Evolutionary conservation across 306 rosid species (phyloP).

Genomic region (Alnus glutinosa): DNA sequence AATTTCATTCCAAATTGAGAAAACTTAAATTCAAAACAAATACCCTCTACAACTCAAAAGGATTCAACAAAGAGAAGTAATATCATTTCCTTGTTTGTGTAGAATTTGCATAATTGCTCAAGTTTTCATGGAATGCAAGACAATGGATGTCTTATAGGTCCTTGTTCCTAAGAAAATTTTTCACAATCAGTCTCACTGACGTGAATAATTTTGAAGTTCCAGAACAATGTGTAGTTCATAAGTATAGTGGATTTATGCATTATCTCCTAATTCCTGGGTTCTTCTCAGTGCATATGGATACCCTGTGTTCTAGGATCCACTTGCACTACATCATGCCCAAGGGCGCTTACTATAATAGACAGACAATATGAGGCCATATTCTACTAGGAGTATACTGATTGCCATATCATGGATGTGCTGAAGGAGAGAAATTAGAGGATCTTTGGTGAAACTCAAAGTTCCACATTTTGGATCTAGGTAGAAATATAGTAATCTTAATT

Average conservation of each 20-base stretch:
- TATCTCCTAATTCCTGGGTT: not conserved
- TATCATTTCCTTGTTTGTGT: not conserved
- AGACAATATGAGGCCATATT: not conserved
- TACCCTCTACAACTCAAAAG: not conserved
- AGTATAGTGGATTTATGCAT: not conserved
- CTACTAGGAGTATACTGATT: not conserved
- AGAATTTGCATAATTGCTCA: not conserved
- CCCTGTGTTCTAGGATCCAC: not conserved
- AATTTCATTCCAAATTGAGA: constrained; percentile 10
- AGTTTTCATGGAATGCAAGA: not conserved
- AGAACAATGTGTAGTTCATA: not conserved
- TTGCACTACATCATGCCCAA: not conserved
- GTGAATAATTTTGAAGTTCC: not conserved
- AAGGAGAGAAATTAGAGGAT: constrained; percentile 2
- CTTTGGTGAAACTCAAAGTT: not conserved
- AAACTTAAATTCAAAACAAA: not conserved
- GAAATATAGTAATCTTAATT: not conserved
- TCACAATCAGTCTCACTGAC: not conserved
- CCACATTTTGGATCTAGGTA: not conserved
- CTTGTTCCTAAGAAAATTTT: not conserved
- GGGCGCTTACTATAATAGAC: not conserved
- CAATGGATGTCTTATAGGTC: not conserved
- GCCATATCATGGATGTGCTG: not conserved
- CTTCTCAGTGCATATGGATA: not conserved
- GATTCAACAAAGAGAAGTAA: not conserved